These are phyloP conservation scores for Rhynchosporium graminicola DNA, from an alignment of 2,329 filamentous ascomycete genomes.

Conservation along the genomic window DNA sequence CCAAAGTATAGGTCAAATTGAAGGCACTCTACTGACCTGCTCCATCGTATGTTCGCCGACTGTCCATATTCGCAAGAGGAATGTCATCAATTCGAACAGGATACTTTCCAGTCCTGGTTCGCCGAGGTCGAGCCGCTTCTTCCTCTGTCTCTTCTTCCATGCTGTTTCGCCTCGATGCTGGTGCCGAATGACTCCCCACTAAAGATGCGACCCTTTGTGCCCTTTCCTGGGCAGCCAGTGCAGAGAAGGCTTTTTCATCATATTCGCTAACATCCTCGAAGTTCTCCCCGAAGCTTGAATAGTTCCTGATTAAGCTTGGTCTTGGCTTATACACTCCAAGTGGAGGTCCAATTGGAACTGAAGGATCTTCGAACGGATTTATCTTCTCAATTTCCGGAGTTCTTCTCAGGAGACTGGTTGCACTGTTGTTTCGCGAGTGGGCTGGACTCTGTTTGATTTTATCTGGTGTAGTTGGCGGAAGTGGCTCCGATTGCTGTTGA, in stretches of 20 bases:
- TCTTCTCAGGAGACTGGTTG: slow-evolving; percentile 24
- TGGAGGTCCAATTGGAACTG: slow-evolving; percentile 7
- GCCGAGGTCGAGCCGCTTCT: slow-evolving; percentile 9
- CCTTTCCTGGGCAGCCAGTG: slow-evolving; percentile 38
- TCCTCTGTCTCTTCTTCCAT: slow-evolving; percentile 36
- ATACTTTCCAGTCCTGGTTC: slow-evolving; percentile 19
- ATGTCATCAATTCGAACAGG: slow-evolving; percentile 40
- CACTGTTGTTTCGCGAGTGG: slow-evolving; percentile 37
- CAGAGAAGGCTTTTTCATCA: slow-evolving; percentile 39
- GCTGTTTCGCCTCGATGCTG: slow-evolving; percentile 38
- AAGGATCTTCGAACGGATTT: slow-evolving; percentile 36
- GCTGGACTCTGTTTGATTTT: slow-evolving; percentile 28
- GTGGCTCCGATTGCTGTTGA: slow-evolving; percentile 16
- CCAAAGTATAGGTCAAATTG: no score
- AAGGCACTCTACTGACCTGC: slow-evolving; percentile 9
- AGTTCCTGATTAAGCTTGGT: slow-evolving; percentile 36
- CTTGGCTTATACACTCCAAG: slow-evolving; percentile 26
- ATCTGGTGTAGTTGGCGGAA: slow-evolving; percentile 26
- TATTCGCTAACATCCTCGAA: slow-evolving; percentile 28
- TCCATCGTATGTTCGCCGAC: slow-evolving; percentile 32
- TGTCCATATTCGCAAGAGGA: slow-evolving; percentile 37
- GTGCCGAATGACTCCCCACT: slow-evolving; percentile 39
- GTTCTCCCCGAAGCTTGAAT: slow-evolving; percentile 21
- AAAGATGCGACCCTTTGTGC: slow-evolving; percentile 38
- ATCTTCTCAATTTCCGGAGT: slow-evolving; percentile 34